phyloP scores from a whole-genome alignment of 768 basidiomycete species.

The Tulasnella sp. region DNA sequence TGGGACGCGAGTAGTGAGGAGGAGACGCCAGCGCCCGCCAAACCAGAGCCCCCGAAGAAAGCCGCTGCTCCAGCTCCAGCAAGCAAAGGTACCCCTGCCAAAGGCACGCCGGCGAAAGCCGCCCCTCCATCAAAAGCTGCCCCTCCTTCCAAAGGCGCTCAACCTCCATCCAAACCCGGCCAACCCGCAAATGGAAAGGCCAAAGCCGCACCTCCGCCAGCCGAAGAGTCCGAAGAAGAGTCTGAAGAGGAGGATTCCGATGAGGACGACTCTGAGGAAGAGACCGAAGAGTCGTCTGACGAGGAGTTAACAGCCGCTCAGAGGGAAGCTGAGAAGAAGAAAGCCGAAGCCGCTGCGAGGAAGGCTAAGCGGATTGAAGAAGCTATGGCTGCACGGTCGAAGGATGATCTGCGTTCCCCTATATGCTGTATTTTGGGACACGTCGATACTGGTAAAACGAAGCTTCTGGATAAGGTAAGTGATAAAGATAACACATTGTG shows the following conservation, averaged over 20 bases:
- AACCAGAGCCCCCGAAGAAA: slow-evolving; percentile 32
- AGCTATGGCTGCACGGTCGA: slow-evolving; percentile 79
- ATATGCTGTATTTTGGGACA: slow-evolving; percentile 99
- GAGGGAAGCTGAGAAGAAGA: slow-evolving; percentile 62
- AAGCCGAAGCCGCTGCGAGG: slow-evolving; percentile 80
- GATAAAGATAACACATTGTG: neutral
- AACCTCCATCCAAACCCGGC: slow-evolving; percentile 30
- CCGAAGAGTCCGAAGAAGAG: slow-evolving; percentile 43
- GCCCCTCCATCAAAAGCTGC: slow-evolving; percentile 33
- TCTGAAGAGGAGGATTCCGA: slow-evolving; percentile 43
- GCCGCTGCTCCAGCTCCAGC: slow-evolving; percentile 32
- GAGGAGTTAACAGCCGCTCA: slow-evolving; percentile 56
- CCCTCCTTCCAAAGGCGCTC: slow-evolving; percentile 28
- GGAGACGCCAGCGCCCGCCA: slow-evolving; percentile 29
- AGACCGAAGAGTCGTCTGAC: slow-evolving; percentile 39
- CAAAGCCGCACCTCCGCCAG: slow-evolving; percentile 30
- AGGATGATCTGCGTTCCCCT: slow-evolving; percentile 88
- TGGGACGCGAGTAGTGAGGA: slow-evolving; percentile 33
- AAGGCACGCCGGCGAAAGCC: slow-evolving; percentile 38
- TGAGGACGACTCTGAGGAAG: slow-evolving; percentile 48
- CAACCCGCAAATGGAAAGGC: slow-evolving; percentile 41
- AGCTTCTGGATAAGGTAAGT: slow-evolving; percentile 86
- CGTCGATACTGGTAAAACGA: slow-evolving; percentile 99
- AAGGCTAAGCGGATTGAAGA: slow-evolving; percentile 73
- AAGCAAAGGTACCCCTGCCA: slow-evolving; percentile 35